Conservation (phyloP, 179 eudicot species). For the Gypsophila paniculata region DNA sequence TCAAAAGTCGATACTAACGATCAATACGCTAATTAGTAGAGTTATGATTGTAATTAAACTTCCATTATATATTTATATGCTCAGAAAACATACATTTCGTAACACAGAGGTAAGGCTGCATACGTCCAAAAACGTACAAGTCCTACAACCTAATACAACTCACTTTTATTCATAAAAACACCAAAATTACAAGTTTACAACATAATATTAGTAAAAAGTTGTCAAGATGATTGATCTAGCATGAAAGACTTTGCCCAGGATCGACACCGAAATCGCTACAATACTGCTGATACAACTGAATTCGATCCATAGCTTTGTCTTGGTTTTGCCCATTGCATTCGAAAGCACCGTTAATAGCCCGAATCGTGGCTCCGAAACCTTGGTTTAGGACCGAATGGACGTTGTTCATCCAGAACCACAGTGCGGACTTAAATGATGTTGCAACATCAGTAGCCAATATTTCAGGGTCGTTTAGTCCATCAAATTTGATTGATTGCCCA, state of each 20-base stretch:
- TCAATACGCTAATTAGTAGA: no score
- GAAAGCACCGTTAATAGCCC: constrained; percentile 21
- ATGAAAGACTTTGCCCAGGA: constrained; percentile 30
- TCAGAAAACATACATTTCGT: no score
- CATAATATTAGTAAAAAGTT: not conserved
- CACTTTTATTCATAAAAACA: no score
- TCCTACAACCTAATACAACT: no score
- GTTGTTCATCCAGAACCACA: constrained; percentile 37
- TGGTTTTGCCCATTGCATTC: constrained; percentile 29
- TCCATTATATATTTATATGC: no score
- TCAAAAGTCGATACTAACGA: no score
- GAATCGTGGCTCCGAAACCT: constrained; percentile 36
- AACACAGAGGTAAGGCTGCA: no score
- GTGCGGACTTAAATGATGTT: constrained; percentile 32
- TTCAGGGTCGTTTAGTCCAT: constrained; percentile 30
- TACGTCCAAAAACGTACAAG: no score
- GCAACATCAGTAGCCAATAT: constrained; percentile 25
- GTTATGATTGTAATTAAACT: no score
- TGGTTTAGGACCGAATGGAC: constrained; percentile 30
- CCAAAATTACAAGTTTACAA: no score
- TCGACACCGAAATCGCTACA: constrained; percentile 30
- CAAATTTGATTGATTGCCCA: constrained; percentile 20
- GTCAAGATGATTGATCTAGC: constrained; percentile 10
- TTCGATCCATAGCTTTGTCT: constrained; percentile 17
- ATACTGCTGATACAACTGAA: constrained; percentile 25